phyloP scores from a whole-genome alignment of 2,329 filamentous ascomycete species.

The Claviceps sp. region DNA sequence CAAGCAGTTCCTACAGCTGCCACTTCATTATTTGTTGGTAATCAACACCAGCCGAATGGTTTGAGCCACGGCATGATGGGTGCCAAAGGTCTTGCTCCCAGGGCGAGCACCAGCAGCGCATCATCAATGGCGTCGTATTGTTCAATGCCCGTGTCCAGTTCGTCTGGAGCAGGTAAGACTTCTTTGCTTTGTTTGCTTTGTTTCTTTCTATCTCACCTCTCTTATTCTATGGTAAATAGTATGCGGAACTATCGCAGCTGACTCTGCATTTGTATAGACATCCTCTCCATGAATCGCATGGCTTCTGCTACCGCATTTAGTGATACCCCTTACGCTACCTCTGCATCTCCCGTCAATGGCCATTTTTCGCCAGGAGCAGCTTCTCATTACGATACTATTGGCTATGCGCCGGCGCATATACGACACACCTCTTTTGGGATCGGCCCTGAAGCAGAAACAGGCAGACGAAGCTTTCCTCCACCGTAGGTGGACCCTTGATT shows the following conservation, averaged over 20 bases:
- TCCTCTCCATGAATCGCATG: constrained; percentile 54
- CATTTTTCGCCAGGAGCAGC: constrained; percentile 51
- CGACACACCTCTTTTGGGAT: constrained; percentile 42
- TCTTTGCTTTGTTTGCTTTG: background rate
- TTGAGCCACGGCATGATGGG: constrained; percentile 43
- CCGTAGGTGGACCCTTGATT: constrained; percentile 50
- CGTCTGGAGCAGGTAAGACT: constrained; percentile 55
- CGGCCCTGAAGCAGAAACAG: constrained; percentile 40
- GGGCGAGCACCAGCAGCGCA: constrained; percentile 45
- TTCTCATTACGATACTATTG: constrained; percentile 61
- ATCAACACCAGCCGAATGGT: constrained; percentile 23
- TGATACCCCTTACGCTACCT: constrained; percentile 53
- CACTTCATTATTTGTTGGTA: constrained; percentile 51
- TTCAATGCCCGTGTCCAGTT: constrained; percentile 53
- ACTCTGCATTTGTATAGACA: constrained; percentile 42
- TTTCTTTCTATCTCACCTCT: background rate
- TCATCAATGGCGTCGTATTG: constrained; percentile 56
- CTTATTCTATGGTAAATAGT: background rate
- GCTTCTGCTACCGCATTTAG: constrained; percentile 53
- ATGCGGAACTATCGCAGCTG: constrained; percentile 38
- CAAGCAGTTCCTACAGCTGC: constrained; percentile 34
- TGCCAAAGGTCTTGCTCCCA: constrained; percentile 31
- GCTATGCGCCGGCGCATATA: constrained; percentile 55
- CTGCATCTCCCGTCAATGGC: constrained; percentile 51
- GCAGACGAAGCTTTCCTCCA: constrained; percentile 60